Base-by-base conservation (phyloP, 208 protist genomes). In the Wallacemonas sp. region DNA sequence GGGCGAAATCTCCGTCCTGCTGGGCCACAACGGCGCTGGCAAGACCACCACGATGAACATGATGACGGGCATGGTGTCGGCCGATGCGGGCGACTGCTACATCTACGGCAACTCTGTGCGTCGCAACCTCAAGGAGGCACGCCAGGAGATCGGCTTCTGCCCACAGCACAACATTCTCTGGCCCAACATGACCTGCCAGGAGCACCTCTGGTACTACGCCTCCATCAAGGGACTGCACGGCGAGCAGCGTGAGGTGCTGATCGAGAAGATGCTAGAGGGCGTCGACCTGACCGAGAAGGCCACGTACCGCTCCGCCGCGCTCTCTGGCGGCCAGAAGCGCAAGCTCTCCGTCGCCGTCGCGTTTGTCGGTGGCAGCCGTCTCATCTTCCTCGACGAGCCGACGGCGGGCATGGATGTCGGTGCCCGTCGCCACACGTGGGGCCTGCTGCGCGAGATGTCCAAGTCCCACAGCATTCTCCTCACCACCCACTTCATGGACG, bases 111-210 rank as follows among this genome's bases (percentile, higher is more conserved):
- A 80, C 57, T 87, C 78, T 9, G 76, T 98, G 36, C 72, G 65
- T 27, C 58, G 66, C 6, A 30, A 92, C 4, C 56, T 94, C 23
- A 43, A 47, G 17, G 64, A 71, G 29, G 84, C 87, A 39, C 69
- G 81, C n/a, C 68, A 83, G 56, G 54, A 77, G 16, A 91, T 97
- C 30, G 94, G 95, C 57, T 81, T 96, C 4, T 98, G 94, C 74
- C 89, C 92, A 19, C 94, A 98, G 74, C 87, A 93, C 71, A 92
- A 96, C 77, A 86, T 97, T 63, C 67, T 97, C 1, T 98, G 88
- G 83, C 78, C 76, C 2, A 36, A 78, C 29, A 87, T 98, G 43
- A 98, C 91, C 23, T 85, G 79, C 27, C 36, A 65, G 8, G 94
- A 98, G 63, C 94, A 98, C 63, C 69, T 99, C 2, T 60, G 77